Base-by-base conservation (phyloP, 176 grass and related monocot species). In the Rhynchospora breviuscula region DNA sequence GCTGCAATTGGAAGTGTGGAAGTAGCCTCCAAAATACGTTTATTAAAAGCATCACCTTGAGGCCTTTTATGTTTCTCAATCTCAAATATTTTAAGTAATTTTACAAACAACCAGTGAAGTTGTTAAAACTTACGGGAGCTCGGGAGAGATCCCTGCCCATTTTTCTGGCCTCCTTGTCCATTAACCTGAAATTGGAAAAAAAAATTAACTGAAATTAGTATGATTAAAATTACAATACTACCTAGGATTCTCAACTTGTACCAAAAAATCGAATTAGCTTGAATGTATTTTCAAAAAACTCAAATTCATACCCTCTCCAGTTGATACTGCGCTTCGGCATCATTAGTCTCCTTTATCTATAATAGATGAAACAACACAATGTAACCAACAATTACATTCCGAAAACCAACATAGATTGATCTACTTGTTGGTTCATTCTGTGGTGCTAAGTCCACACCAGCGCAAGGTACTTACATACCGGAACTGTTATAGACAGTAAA, bases 111-210 rank as follows among this genome's bases (percentile, higher is more conserved):
- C 21, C 18, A 18, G 23, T 22, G 53, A 60, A 59, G 46, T 10
- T 10, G 31, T 51, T 15, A 25, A 35, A 8, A 67, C 84, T 86
- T 78, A 86, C 84, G 76, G 8, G 23, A 80, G 84, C 23, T 86
- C 22, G 7, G 74, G 6, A 86, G 59, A 67, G 25, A 59, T 33
- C 84, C 84, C 14, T 47, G 5, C 22, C 71, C 71, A 31, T 66
- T 43, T 43, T 75, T 85, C 43, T 59, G 56, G 45, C 56, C 78
- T 47, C 48, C 47, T 57, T 21, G 44, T 43, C 73, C 63, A 66
- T 51, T 64, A 48, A 8, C 26, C 60, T 52, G 60, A 67, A 82
- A 51, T 82, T 66, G 18, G 23, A 47, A 66, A 29, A 29, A 29
- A 53, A 67, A 3, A 68, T 48, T 4, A 52, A 19, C 31, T 66